Evolutionary conservation across 441 rosid species (phyloP).

Genomic region (Populus hybrid): DNA sequence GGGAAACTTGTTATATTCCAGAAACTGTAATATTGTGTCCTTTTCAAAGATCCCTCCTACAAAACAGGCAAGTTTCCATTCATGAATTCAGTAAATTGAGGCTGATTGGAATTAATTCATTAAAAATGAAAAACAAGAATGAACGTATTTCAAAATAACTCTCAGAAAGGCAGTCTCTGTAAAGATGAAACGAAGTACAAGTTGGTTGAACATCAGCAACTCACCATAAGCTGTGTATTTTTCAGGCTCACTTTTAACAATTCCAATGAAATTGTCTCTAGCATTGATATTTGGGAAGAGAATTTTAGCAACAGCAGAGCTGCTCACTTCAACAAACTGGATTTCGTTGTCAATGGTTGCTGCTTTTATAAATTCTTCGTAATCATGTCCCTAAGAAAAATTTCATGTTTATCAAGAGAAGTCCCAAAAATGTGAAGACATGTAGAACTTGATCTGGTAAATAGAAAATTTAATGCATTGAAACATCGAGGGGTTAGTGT

Average conservation of each 20-base stretch:
- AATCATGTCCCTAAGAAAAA: conserved; percentile 52
- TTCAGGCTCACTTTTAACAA: conserved; percentile 85
- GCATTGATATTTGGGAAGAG: conserved; percentile 59
- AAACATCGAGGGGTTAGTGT: neutral
- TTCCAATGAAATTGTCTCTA: conserved; percentile 46
- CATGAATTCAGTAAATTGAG: conserved; percentile 14
- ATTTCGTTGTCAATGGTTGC: conserved; percentile 65
- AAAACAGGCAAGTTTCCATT: conserved; percentile 24
- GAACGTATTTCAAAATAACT: neutral
- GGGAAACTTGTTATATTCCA: conserved; percentile 73
- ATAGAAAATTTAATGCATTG: neutral
- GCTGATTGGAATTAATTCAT: neutral
- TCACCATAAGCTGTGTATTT: conserved; percentile 67
- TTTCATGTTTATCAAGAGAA: neutral
- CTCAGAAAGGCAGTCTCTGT: neutral
- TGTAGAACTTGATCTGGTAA: neutral
- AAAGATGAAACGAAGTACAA: neutral
- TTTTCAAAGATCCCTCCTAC: conserved; percentile 59
- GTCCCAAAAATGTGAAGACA: neutral
- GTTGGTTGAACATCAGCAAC: conserved; percentile 19
- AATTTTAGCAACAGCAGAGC: conserved; percentile 45
- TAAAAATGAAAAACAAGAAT: conserved; percentile 9
- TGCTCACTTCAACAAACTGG: conserved; percentile 73
- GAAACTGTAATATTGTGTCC: conserved; percentile 58
- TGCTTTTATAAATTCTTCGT: conserved; percentile 67